Percentiles rank a stretch among this genome's conserved stretches.
These are phyloP conservation scores for Phytophthora sp. DNA, from an alignment of 352 stramenopile species.

Conservation along the genomic window DNA sequence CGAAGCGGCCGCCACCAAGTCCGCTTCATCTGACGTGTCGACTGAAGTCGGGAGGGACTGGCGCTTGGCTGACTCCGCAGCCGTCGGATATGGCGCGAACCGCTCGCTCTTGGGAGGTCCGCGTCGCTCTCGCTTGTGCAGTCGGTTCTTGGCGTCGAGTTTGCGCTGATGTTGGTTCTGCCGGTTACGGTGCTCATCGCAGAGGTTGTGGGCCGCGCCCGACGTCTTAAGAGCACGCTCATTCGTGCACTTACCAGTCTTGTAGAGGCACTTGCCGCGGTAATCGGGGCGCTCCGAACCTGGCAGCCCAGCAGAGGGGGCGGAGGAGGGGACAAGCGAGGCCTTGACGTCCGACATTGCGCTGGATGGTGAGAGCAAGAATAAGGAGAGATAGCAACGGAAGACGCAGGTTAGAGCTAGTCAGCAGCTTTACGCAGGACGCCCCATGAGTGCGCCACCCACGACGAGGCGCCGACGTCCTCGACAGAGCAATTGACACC, in stretches of 20 bases:
- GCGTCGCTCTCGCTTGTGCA: conserved; percentile 68
- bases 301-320: conserved; percentile 14
- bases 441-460: conserved; percentile 16
- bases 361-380: conserved; percentile 9
- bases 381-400: conserved; percentile 3
- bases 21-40: conserved; percentile 13
- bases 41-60: background rate
- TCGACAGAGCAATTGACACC: no score
- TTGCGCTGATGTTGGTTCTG: conserved; percentile 91
- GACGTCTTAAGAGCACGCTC: conserved; percentile 89
- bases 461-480: no score
- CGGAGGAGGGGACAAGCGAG: background rate
- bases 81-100: conserved; percentile 36
- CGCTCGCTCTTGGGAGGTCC: conserved; percentile 12
- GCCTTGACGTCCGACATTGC: conserved; percentile 30
- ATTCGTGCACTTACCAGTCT: conserved; percentile 88
- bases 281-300: conserved; percentile 49
- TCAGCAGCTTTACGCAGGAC: conserved; percentile 4
- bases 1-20: conserved; percentile 3
- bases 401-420: conserved; percentile 19
- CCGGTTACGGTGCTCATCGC: conserved; percentile 79
- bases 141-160: conserved; percentile 84
- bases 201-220: conserved; percentile 83
- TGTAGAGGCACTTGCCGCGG: conserved; percentile 86
- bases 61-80: background rate